Base-by-base conservation (phyloP, 2,329 filamentous ascomycete species). In the Meredithiella fracta region DNA sequence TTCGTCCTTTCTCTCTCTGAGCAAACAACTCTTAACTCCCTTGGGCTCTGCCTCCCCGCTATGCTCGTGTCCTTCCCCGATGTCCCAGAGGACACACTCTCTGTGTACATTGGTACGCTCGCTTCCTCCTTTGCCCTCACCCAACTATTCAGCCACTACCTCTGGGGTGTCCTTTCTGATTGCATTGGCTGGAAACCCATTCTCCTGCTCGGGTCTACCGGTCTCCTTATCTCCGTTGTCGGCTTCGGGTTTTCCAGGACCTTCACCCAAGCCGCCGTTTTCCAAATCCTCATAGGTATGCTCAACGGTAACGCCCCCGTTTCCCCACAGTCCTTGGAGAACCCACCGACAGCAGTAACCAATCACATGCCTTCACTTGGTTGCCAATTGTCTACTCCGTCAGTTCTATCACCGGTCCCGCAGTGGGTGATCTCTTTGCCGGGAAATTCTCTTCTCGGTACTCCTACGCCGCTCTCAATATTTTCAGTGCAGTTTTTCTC, bases 11-110 rank as follows among this genome's bases (percentile, higher is more conserved):
- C 90, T 5, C 75, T 98, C 22, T 85, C 86, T 55, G 92, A 98
- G 67, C 92, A 98, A 73, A 97, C 91, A 0, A 92, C 92, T 0
- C 77, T 98, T 65, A 98, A 98, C 68, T 95, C 89, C 22, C 96
- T 98, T 64, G 86, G 85, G 9, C 92, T 92, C 1, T 98, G 98
- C 67, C 78, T 98, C 1, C 92, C 92, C 0, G 80, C 89, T 62
- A 97, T 98, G 91, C 83, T 90, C 1, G 79, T 80, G 22, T 82
- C 80, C 1, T 97, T 97, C 66, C 85, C 87, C 1, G 86, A 86
- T 60, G 83, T 96, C 20, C 77, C 84, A 20, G 69, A 76, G 1
- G 74, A 73, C 4, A 73, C 89, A 62, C 83, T 85, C 31, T 92
- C 91, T 1, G 66, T 97, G 44, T 97, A 94, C 65, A 89, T 97